These are phyloP conservation scores for Botrytis deweyae DNA, from an alignment of 2,329 filamentous ascomycete species.

Conservation along the genomic window DNA sequence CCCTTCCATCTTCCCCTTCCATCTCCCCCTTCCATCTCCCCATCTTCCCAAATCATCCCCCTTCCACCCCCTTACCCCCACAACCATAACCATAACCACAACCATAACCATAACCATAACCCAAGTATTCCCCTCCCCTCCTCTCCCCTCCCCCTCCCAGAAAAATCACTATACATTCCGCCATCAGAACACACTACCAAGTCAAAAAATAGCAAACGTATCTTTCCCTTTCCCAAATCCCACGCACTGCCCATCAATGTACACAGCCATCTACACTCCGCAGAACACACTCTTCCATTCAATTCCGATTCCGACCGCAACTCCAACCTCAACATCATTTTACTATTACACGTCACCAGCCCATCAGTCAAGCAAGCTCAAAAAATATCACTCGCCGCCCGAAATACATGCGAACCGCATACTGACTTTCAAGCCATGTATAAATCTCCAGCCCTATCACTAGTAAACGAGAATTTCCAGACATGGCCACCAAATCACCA, in stretches of 20 bases:
- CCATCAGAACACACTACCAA: background rate
- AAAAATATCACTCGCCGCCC: too few relatives aligned
- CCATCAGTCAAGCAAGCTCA: background rate
- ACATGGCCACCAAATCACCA: background rate
- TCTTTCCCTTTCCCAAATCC: background rate
- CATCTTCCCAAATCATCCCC: background rate
- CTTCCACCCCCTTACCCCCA: too few relatives aligned
- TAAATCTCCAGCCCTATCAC: background rate
- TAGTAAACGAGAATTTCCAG: background rate
- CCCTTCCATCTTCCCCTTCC: too few relatives aligned
- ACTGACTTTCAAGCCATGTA: background rate
- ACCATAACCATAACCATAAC: background rate
- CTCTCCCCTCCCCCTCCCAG: background rate
- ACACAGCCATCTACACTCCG: background rate
- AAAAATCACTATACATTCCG: background rate
- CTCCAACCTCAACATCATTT: background rate
- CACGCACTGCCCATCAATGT: background rate
- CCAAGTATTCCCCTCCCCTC: background rate
- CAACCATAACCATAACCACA: background rate
- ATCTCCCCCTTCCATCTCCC: too few relatives aligned
- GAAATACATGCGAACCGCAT: background rate
- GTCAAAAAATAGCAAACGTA: background rate
- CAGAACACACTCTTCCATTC: background rate
- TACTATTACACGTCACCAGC: background rate
- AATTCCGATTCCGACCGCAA: background rate